phyloP scores from a whole-genome alignment of 2,329 filamentous ascomycete genomes.

The Colletotrichum sp. region DNA sequence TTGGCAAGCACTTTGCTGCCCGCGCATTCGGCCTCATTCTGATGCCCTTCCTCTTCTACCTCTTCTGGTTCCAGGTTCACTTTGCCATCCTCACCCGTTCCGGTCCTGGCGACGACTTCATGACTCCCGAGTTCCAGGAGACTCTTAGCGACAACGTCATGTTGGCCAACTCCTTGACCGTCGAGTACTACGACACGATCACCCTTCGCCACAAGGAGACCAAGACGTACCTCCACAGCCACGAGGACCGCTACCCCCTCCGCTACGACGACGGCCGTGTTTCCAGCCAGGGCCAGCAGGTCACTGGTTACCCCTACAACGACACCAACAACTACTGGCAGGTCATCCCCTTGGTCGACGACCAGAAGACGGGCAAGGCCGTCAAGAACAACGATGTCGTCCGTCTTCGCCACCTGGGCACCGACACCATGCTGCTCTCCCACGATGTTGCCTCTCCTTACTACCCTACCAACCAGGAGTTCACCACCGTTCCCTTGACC shows the following conservation, averaged over 20 bases:
- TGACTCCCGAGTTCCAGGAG: conserved; percentile 98
- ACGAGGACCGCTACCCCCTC: conserved; percentile 85
- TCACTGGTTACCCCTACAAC: conserved; percentile 97
- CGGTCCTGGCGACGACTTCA: conserved; percentile 96
- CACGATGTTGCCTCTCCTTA: conserved; percentile 97
- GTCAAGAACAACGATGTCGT: conserved; percentile 87
- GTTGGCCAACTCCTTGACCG: conserved; percentile 82
- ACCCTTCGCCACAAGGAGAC: conserved; percentile 96
- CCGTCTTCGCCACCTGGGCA: conserved; percentile 84
- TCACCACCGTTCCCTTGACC: conserved; percentile 79
- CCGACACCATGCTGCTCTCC: conserved; percentile 84
- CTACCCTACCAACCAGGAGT: conserved; percentile 98
- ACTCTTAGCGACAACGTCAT: conserved; percentile 94
- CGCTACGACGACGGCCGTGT: conserved; percentile 97
- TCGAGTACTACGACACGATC: conserved; percentile 90
- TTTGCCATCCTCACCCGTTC: conserved; percentile 88
- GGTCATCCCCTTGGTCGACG: conserved; percentile 74
- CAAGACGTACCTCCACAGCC: conserved; percentile 94
- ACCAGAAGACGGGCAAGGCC: conserved; percentile 61
- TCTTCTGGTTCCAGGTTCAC: conserved; percentile 99
- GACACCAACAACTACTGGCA: conserved; percentile 99
- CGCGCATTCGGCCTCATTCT: conserved; percentile 86
- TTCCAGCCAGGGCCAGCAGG: conserved; percentile 96
- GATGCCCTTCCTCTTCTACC: conserved; percentile 95
- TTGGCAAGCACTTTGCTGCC: conserved; percentile 88